These are phyloP conservation scores for Alnus glutinosa DNA, from an alignment of 306 rosid genomes.

Conservation along the genomic window DNA sequence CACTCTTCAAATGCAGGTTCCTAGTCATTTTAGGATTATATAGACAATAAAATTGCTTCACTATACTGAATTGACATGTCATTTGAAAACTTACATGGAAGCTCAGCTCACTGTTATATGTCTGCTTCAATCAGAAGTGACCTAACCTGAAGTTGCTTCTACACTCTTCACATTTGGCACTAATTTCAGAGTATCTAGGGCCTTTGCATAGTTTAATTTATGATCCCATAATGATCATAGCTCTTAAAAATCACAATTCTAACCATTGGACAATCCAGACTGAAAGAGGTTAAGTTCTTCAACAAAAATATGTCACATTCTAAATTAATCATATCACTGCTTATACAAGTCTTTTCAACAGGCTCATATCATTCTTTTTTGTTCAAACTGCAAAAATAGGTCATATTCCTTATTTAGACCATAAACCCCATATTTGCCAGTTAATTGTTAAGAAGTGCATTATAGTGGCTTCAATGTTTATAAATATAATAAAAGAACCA, in stretches of 20 bases:
- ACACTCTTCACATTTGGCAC: background rate
- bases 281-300: background rate
- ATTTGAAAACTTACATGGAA: background rate
- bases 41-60: background rate
- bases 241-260: background rate
- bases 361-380: background rate
- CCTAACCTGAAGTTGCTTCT: background rate
- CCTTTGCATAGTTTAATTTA: background rate
- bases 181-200: background rate
- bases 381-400: background rate
- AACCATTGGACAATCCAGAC: background rate
- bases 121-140: background rate
- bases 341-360: background rate
- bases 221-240: background rate
- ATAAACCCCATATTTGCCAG: slow-evolving; percentile 16
- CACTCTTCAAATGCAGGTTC: background rate
- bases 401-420: slow-evolving; percentile 37
- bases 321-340: background rate
- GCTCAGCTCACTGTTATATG: background rate
- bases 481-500: slow-evolving; percentile 7
- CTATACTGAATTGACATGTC: background rate
- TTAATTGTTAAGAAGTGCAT: slow-evolving; percentile 19
- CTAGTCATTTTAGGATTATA: background rate
- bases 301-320: background rate
- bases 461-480: slow-evolving; percentile 15